Evolutionary conservation across 257 asterid species (phyloP), one percentile per base, ranked within the genome.

Genomic region (Nicotiana paniculata): DNA sequence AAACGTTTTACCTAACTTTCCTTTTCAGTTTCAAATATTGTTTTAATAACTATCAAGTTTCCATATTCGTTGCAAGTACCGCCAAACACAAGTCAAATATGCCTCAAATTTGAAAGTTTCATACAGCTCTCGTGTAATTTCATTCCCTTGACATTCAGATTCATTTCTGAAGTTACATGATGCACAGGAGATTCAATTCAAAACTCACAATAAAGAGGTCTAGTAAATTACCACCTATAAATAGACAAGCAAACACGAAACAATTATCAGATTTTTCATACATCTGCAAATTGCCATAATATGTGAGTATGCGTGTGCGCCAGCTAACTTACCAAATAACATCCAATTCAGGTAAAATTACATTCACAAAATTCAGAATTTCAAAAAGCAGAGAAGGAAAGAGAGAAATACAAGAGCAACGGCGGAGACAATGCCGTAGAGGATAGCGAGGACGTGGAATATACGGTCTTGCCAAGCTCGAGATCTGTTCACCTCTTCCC

Each of bases 381-480:
- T 32, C 48, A 30, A 65, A 39, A 18, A 1, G 21, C 70, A 18
- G 2, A 37, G 35, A 26, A 81, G 7, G 46, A 63, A 57, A 8
- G 2, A 51, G 35, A 70, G 3, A 39, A 39, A 53, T 90, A 95
- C 99, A 46, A 93, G 88, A 72, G 99, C 99, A 84, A 92, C 88
- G 76, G 70, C 85, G 85, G 97, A 92, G 63, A 95, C 95, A 86
- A 90, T 80, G 80, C 98, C 99, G 79, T 89, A 95, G 57, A 95
- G 93, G 3, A 82, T 80, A 66, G 98, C 92, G 53, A 95, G 96
- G 21, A 88, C 78, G 82, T 88, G 97, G 84, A 93, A 95, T n/a
- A 90, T 91, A 30, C 89, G 90, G 86, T 91, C 97, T 85, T 95
- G 99, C 99, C 99, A 89, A 48, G 82, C 84, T 64, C 86, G 80